Base-by-base conservation (phyloP, 106 monocot genomes). In the Alisma plantagoaquatica region DNA sequence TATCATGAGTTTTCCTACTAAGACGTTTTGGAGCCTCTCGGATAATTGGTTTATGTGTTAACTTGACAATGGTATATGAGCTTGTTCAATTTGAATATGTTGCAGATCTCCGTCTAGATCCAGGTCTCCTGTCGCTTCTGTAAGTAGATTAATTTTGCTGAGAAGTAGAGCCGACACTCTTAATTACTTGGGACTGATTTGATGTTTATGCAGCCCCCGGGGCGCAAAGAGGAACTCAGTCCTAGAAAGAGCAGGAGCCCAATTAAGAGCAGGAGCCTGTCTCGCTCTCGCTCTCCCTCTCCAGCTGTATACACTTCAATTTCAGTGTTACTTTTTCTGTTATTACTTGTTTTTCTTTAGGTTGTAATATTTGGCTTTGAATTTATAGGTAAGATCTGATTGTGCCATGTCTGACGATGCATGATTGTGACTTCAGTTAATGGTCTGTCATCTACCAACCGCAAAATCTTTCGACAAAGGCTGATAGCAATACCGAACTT, bases 61-160 rank as follows among this genome's bases (percentile, higher is more conserved):
- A n/a, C n/a, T n/a, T n/a, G n/a, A n/a, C n/a, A n/a, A n/a, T n/a
- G n/a, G n/a, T n/a, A n/a, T n/a, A n/a, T n/a, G n/a, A n/a, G n/a
- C n/a, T n/a, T n/a, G n/a, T 69, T 75, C 47, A 73, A 71, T 71
- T 21, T 74, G 68, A 29, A 74, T 62, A 33, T 72, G 59, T 82
- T 87, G 77, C 86, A 87, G 86, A 79, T 86, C 80, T 3, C 53
- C 57, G 18, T 76, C 84, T 17, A 71, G 65, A 65, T 84, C 84
- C 56, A 69, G 30, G 69, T 79, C 79, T 16, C 79, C 79, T 5
- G 19, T 45, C 21, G 32, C 50, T 57, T 84, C 75, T 68, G 84
- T 79, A 65, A 71, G 83, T 78, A 14, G 7, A 23, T 2, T 43
- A 23, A n/a, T n/a, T 16, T 51, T 26, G 19, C 16, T 46, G 14